Percentiles rank a stretch among this genome's conserved stretches.
Evolutionary conservation across 139 green algal genomes (phyloP).

Genomic region (Auxenochlorella protothecoides): DNA sequence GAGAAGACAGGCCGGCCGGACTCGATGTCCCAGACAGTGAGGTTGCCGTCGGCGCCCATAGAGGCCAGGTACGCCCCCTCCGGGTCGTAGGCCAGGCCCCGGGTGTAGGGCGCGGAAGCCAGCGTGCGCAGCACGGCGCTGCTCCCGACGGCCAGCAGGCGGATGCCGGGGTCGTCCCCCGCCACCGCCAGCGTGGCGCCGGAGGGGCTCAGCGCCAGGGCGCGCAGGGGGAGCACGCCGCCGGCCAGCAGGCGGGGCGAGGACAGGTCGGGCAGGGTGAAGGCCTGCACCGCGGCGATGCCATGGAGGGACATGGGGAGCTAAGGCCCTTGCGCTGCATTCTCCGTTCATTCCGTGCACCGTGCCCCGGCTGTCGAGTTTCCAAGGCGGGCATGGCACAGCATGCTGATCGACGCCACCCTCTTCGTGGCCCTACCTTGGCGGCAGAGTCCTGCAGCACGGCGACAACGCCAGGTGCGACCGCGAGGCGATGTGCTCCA

Average conservation of each 20-base stretch:
- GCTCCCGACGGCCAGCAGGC: conserved; percentile 50
- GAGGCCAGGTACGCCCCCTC: conserved; percentile 58
- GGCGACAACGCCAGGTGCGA: too few species aligned
- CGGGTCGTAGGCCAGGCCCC: conserved; percentile 70
- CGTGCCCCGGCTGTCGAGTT: too few species aligned
- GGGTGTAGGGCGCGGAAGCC: conserved; percentile 35
- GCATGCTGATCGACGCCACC: too few species aligned
- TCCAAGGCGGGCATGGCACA: too few species aligned
- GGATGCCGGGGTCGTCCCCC: conserved; percentile 69
- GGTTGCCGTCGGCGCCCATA: conserved; percentile 36
- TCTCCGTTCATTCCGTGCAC: neutral
- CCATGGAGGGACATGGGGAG: too few species aligned
- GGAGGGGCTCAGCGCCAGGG: conserved; percentile 47
- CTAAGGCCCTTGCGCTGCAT: too few species aligned
- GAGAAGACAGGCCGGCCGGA: conserved; percentile 20
- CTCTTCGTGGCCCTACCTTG: too few species aligned
- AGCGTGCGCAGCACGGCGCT: conserved; percentile 34
- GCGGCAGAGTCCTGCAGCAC: too few species aligned
- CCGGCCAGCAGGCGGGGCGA: conserved; percentile 20
- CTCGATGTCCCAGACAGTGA: conserved; percentile 52
- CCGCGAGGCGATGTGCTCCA: too few species aligned
- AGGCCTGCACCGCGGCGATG: too few species aligned
- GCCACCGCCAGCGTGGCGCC: conserved; percentile 54
- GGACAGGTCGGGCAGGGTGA: too few species aligned
- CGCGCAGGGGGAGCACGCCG: conserved; percentile 57